Percentiles rank a stretch among this genome's conserved stretches.
These are phyloP conservation scores for Dentipellis fragilis DNA, from an alignment of 768 basidiomycete species.

Conservation along the genomic window DNA sequence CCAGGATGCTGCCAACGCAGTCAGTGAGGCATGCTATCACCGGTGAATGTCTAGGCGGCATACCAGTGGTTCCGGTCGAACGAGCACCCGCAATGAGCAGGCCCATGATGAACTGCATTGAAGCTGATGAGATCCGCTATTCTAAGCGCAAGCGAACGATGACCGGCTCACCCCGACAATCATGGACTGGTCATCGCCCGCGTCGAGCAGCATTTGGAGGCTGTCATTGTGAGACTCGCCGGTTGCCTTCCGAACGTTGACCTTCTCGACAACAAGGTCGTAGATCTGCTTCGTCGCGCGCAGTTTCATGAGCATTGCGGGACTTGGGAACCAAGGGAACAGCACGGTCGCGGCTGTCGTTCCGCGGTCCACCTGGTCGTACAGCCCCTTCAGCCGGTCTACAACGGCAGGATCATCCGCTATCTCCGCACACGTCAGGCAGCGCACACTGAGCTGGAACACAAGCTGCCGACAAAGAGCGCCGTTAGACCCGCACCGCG, in stretches of 20 bases:
- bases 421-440: constrained; percentile 58
- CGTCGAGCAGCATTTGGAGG: constrained; percentile 65
- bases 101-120: constrained; percentile 68
- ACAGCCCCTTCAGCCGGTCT: constrained; percentile 49
- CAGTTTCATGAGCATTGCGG: constrained; percentile 60
- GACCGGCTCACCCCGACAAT: constrained; percentile 52
- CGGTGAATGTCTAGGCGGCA: constrained; percentile 6
- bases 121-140: constrained; percentile 8
- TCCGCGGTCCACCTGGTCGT: constrained; percentile 57
- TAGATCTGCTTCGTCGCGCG: constrained; percentile 71
- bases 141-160: not conserved
- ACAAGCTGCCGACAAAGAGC: constrained; percentile 29
- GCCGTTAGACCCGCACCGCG: not conserved
- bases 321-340: constrained; percentile 68
- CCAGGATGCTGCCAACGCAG: constrained; percentile 49
- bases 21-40: constrained; percentile 6
- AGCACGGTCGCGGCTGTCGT: constrained; percentile 68
- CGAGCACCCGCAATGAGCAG: constrained; percentile 72
- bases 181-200: constrained; percentile 54
- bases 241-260: constrained; percentile 46
- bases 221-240: constrained; percentile 54
- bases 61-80: constrained; percentile 67
- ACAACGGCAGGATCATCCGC: constrained; percentile 56
- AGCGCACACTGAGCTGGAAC: constrained; percentile 66
- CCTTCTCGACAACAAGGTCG: constrained; percentile 49